Evolutionary conservation across 148 eudicot genomes (phyloP).

Genomic region (Camellia lanceoleosa): DNA sequence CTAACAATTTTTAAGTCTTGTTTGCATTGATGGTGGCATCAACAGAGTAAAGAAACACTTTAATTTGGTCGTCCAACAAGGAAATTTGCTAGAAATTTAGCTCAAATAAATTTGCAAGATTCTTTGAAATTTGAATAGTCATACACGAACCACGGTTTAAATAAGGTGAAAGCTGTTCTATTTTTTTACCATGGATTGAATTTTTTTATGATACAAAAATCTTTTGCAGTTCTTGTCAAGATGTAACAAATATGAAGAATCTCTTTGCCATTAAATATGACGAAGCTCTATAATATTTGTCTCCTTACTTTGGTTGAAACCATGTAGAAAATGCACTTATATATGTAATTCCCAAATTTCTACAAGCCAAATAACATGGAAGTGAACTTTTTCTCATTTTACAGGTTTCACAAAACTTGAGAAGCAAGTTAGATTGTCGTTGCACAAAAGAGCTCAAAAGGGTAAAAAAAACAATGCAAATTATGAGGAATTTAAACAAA

Average conservation of each 20-base stretch:
- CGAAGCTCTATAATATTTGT: too few relatives aligned
- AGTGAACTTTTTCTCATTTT: not conserved
- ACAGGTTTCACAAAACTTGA: not conserved
- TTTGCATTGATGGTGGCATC: not conserved
- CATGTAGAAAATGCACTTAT: not conserved
- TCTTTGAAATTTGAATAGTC: not conserved
- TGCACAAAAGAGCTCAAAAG: not conserved
- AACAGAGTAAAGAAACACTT: not conserved
- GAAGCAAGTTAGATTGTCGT: not conserved
- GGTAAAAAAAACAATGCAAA: not conserved
- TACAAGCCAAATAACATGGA: not conserved
- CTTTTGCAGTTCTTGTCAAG: not conserved
- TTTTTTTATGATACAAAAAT: not conserved
- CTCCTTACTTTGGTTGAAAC: not conserved
- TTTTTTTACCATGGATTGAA: not conserved
- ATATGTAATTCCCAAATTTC: not conserved
- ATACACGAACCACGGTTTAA: not conserved
- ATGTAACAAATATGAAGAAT: not conserved
- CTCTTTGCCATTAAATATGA: too few relatives aligned
- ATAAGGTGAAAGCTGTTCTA: not conserved
- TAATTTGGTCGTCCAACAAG: not conserved
- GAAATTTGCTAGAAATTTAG: not conserved
- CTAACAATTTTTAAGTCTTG: not conserved
- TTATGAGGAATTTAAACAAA: not conserved
- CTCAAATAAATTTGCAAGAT: not conserved